phyloP scores from a whole-genome alignment of 129 eudicot species.

The Scalesia atractyloides region DNA sequence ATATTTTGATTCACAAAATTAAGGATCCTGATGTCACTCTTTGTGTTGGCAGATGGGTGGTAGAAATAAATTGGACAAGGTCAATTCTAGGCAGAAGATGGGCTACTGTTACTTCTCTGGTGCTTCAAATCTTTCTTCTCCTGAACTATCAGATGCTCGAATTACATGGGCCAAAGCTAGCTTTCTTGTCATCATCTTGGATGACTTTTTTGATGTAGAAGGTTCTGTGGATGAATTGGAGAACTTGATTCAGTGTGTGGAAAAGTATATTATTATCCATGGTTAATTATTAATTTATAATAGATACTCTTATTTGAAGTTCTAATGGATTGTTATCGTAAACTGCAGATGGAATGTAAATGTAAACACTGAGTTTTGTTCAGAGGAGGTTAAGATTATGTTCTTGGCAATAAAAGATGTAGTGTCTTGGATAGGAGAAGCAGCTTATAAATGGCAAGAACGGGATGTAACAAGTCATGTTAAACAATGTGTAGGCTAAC shows the following conservation, averaged over 20 bases:
- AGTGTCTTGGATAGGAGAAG: slow-evolving; percentile 56
- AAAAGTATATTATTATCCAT: slow-evolving; percentile 39
- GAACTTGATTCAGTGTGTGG: slow-evolving; percentile 59
- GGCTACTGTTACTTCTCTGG: slow-evolving; percentile 84
- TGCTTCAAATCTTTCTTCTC: slow-evolving; percentile 61
- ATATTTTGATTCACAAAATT: neutral
- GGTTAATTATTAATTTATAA: neutral
- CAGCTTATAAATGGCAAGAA: slow-evolving; percentile 59
- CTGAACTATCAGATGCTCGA: slow-evolving; percentile 78
- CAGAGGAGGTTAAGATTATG: slow-evolving; percentile 62
- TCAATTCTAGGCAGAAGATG: slow-evolving; percentile 68
- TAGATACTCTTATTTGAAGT: neutral
- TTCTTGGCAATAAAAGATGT: slow-evolving; percentile 62
- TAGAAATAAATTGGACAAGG: slow-evolving; percentile 63
- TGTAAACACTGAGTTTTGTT: slow-evolving; percentile 50
- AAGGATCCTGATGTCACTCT: neutral
- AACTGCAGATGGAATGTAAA: slow-evolving; percentile 55
- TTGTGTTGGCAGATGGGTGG: slow-evolving; percentile 64
- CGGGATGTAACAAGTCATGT: slow-evolving; percentile 60
- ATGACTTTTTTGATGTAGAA: slow-evolving; percentile 87
- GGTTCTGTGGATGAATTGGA: slow-evolving; percentile 71
- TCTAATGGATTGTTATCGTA: too few relatives aligned
- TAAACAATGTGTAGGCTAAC: slow-evolving; percentile 36
- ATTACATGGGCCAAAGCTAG: slow-evolving; percentile 83
- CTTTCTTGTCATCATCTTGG: slow-evolving; percentile 60